A percentile compares a stretch with the other conserved stretches of the same genome.
Evolutionary conservation across 148 eudicot species (phyloP).

Genomic region (Tetragonia tetragonoides): DNA sequence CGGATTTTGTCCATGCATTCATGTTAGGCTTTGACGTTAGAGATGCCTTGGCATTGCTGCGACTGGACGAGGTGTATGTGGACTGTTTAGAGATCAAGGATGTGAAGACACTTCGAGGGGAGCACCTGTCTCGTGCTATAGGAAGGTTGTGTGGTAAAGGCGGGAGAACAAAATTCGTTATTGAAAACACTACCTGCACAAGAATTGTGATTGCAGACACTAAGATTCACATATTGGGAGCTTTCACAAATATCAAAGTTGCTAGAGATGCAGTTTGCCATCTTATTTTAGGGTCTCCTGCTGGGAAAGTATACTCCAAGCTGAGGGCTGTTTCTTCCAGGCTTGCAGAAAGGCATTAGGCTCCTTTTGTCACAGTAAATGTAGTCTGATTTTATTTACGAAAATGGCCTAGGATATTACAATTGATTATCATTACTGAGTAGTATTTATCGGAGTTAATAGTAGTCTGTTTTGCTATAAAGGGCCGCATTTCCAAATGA

Average conservation of each 20-base stretch:
- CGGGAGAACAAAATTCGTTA: neutral
- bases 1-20: constrained; percentile 1
- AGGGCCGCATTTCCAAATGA: too few relatives aligned
- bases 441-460: too few relatives aligned
- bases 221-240: neutral
- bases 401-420: too few relatives aligned
- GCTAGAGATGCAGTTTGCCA: neutral
- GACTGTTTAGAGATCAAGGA: neutral
- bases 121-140: neutral
- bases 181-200: neutral
- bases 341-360: neutral
- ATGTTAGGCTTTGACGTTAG: neutral
- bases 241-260: neutral
- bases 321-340: neutral
- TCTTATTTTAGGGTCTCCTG: neutral
- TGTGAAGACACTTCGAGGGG: neutral
- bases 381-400: too few relatives aligned
- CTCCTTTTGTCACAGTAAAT: neutral
- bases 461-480: too few relatives aligned
- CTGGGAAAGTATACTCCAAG: neutral
- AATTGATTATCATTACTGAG: too few relatives aligned
- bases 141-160: neutral
- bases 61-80: constrained; percentile 2
- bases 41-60: neutral
- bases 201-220: constrained; percentile 3